A percentile compares a stretch with the other conserved stretches of the same genome.
phyloP scores from a whole-genome alignment of 169 alveolate genomes.

The Plasmodium knowlesi region DNA sequence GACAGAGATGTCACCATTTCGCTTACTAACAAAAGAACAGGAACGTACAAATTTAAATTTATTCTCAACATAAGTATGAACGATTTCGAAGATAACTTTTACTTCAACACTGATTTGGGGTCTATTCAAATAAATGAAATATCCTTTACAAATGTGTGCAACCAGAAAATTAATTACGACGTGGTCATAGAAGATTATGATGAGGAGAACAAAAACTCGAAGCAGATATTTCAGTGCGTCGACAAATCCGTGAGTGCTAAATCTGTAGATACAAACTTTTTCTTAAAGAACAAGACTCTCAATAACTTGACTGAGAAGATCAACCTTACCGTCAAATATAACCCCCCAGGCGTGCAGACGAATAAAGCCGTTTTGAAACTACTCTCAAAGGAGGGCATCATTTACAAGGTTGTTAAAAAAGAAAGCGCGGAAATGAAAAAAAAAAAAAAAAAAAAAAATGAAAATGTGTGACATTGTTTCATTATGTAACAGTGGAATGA shows the following conservation, averaged over 20 bases:
- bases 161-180: slow-evolving; percentile 71
- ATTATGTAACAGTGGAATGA: neutral
- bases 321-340: slow-evolving; percentile 39
- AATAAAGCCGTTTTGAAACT: slow-evolving; percentile 54
- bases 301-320: slow-evolving; percentile 58
- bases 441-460: slow-evolving; percentile 10
- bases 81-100: slow-evolving; percentile 67
- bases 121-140: slow-evolving; percentile 65
- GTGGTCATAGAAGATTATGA: slow-evolving; percentile 74
- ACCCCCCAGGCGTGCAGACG: slow-evolving; percentile 43
- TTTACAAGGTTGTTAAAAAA: slow-evolving; percentile 49
- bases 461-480: neutral
- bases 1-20: slow-evolving; percentile 49
- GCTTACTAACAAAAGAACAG: slow-evolving; percentile 29
- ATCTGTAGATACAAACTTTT: slow-evolving; percentile 47
- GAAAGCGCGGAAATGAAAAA: neutral
- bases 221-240: slow-evolving; percentile 41
- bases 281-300: slow-evolving; percentile 33
- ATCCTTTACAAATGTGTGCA: slow-evolving; percentile 68
- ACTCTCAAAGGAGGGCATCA: slow-evolving; percentile 65
- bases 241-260: slow-evolving; percentile 54
- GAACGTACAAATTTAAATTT: slow-evolving; percentile 63
- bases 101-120: slow-evolving; percentile 70
- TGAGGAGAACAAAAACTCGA: slow-evolving; percentile 51
- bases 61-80: slow-evolving; percentile 41